Evolutionary conservation across 768 basidiomycete genomes (phyloP).

Genomic region (Xerocomus potaroensis): DNA sequence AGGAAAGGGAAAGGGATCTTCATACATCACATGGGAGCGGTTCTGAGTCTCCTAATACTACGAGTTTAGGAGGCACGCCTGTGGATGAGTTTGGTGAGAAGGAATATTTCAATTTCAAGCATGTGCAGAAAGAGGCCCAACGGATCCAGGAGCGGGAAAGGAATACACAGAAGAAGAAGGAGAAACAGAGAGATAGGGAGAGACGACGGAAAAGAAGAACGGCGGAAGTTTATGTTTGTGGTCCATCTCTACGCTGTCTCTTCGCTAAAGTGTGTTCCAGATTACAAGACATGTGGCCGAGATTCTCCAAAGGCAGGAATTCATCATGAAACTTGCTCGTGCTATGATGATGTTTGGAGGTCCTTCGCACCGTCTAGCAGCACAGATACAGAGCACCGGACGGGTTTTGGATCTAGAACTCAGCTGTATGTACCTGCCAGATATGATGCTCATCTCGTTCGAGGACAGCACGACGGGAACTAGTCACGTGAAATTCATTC

Average conservation of each 20-base stretch:
- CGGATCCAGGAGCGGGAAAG: conserved; percentile 19
- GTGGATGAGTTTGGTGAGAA: conserved; percentile 17
- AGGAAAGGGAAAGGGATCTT: conserved; percentile 2
- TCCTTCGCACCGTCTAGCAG: conserved; percentile 76
- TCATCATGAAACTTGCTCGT: conserved; percentile 77
- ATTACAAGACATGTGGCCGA: conserved; percentile 82
- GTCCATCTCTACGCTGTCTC: not conserved
- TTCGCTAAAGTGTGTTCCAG: conserved; percentile 30
- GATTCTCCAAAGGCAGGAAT: conserved; percentile 77
- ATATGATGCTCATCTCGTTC: conserved; percentile 77
- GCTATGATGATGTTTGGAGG: conserved; percentile 91
- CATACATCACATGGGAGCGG: conserved; percentile 16
- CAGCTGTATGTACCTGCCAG: conserved; percentile 70
- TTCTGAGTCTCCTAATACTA: conserved; percentile 12
- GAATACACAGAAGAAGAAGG: conserved; percentile 36
- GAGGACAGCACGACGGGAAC: conserved; percentile 78
- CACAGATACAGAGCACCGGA: conserved; percentile 77
- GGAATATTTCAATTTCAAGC: conserved; percentile 31
- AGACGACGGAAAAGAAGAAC: conserved; percentile 58
- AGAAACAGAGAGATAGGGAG: conserved; percentile 30
- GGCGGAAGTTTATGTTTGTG: conserved; percentile 70
- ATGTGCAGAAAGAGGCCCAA: conserved; percentile 24
- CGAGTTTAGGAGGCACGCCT: conserved; percentile 19
- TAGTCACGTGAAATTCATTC: conserved; percentile 74
- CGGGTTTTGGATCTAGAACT: conserved; percentile 72